A percentile compares a stretch with the other conserved stretches of the same genome.
Conservation (phyloP, 2,329 filamentous ascomycete species). For the Fusarium sp. region DNA sequence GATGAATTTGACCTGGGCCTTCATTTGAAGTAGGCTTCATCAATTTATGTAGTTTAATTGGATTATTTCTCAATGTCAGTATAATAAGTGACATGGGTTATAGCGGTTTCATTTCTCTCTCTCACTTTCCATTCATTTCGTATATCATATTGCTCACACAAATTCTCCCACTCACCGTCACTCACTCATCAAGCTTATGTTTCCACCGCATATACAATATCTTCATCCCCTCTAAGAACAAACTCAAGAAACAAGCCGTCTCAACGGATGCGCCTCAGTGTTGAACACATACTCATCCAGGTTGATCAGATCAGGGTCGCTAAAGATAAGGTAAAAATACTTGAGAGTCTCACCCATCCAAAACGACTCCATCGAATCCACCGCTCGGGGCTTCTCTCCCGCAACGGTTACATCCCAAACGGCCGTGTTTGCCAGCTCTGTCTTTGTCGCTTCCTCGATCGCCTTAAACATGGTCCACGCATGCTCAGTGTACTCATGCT, state of each 20-base stretch:
- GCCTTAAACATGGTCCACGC: slow-evolving; percentile 67
- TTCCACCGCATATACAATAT: not conserved
- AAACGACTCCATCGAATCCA: slow-evolving; percentile 71
- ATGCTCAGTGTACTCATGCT: slow-evolving; percentile 58
- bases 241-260: slow-evolving; percentile 24
- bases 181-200: not conserved
- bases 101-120: not conserved
- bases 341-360: slow-evolving; percentile 49
- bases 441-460: slow-evolving; percentile 60
- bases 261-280: slow-evolving; percentile 44
- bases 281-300: slow-evolving; percentile 47
- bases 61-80: not conserved
- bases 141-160: not conserved
- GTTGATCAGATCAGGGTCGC: slow-evolving; percentile 59
- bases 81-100: not conserved
- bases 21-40: not conserved
- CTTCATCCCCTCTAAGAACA: not conserved
- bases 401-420: slow-evolving; percentile 55
- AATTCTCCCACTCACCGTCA: not conserved
- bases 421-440: slow-evolving; percentile 62
- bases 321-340: slow-evolving; percentile 48
- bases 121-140: no score
- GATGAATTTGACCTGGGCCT: not conserved
- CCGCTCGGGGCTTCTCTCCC: slow-evolving; percentile 50
- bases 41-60: not conserved